phyloP scores from a whole-genome alignment of 1,284 basidiomycete genomes.

The Ganoderma sp. region DNA sequence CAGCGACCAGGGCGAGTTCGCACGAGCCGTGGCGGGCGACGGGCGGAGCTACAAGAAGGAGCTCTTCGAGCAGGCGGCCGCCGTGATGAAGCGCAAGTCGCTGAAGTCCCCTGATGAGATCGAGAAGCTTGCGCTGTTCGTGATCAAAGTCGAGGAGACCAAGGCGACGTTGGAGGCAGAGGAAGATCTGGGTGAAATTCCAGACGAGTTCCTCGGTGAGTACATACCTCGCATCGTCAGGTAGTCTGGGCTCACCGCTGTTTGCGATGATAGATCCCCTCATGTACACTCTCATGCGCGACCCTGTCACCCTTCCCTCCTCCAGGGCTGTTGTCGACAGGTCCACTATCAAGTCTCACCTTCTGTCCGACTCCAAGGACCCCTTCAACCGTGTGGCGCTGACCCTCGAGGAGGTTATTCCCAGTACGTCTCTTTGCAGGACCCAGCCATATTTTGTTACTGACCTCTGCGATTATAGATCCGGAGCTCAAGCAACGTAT shows the following conservation, averaged over 20 bases:
- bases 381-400: conserved; percentile 90
- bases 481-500: conserved; percentile 67
- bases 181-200: conserved; percentile 92
- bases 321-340: conserved; percentile 86
- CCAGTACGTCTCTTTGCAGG: conserved; percentile 54
- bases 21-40: conserved; percentile 90
- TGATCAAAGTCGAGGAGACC: conserved; percentile 84
- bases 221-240: not conserved
- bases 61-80: conserved; percentile 83
- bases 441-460: not conserved
- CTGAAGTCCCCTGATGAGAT: conserved; percentile 88
- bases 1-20: conserved; percentile 80
- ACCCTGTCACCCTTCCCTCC: conserved; percentile 91
- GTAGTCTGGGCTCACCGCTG: conserved; percentile 20
- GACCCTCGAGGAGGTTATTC: conserved; percentile 79
- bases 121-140: conserved; percentile 73
- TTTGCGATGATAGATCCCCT: conserved; percentile 71
- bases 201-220: conserved; percentile 93
- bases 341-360: conserved; percentile 93
- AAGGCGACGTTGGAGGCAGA: conserved; percentile 83
- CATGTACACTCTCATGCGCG: conserved; percentile 95
- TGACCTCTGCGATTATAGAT: conserved; percentile 45
- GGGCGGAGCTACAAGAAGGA: conserved; percentile 90
- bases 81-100: conserved; percentile 67
- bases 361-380: conserved; percentile 90